phyloP scores from a whole-genome alignment of 2,329 filamentous ascomycete genomes.

The Neofusicoccum laricinum region DNA sequence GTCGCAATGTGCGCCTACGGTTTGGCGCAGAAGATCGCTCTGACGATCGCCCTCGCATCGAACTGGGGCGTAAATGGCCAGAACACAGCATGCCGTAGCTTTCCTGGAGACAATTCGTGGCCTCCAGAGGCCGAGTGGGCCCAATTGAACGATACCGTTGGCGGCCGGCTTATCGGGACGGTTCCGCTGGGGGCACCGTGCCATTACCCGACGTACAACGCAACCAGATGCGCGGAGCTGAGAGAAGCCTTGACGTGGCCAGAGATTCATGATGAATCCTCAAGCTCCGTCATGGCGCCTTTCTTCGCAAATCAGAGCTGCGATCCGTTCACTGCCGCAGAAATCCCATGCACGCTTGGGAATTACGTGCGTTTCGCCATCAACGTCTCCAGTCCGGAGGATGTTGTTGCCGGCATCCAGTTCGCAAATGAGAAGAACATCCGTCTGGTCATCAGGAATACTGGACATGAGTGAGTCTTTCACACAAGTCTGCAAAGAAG shows the following conservation, averaged over 20 bases:
- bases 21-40: background rate
- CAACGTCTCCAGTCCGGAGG: conserved; percentile 4
- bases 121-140: conserved; percentile 47
- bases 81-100: conserved; percentile 44
- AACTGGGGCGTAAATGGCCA: background rate
- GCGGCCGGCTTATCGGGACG: conserved; percentile 43
- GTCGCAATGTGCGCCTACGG: background rate
- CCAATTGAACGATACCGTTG: conserved; percentile 45
- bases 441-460: conserved; percentile 36
- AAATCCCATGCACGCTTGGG: background rate
- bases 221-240: conserved; percentile 20
- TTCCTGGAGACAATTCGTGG: conserved; percentile 47
- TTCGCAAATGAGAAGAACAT: conserved; percentile 33
- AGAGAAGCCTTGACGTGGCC: conserved; percentile 28
- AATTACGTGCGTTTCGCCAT: background rate
- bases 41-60: background rate
- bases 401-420: conserved; percentile 22
- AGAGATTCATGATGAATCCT: background rate
- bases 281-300: conserved; percentile 11
- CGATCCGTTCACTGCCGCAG: background rate
- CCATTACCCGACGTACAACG: conserved; percentile 36
- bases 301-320: conserved; percentile 16
- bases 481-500: background rate
- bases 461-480: conserved; percentile 33
- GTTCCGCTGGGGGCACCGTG: conserved; percentile 47